These are phyloP conservation scores for Ascochyta viciae-villosae DNA, from an alignment of 2,329 filamentous ascomycete genomes.

Conservation along the genomic window DNA sequence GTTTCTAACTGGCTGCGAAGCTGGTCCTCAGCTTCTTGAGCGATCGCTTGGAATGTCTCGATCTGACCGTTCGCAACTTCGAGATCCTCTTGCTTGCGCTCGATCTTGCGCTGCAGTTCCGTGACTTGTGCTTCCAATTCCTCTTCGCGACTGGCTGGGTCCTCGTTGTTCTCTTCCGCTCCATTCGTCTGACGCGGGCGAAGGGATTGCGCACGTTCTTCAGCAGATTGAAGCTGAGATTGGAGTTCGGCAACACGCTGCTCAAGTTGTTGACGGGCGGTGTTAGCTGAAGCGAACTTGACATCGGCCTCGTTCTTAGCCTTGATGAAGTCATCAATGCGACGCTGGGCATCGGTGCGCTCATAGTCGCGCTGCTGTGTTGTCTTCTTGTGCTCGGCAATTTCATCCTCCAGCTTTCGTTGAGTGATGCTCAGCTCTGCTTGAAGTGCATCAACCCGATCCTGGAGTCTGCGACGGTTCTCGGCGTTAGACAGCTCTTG, in stretches of 20 bases:
- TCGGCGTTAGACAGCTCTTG: constrained; percentile 86
- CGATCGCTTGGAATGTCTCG: constrained; percentile 88
- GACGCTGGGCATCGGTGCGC: constrained; percentile 83
- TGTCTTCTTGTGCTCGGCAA: constrained; percentile 83
- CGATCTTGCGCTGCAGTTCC: constrained; percentile 85
- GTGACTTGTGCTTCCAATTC: constrained; percentile 84
- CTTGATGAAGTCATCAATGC: constrained; percentile 88
- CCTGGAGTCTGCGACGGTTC: constrained; percentile 78
- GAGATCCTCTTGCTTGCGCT: constrained; percentile 79
- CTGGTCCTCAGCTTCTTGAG: constrained; percentile 86
- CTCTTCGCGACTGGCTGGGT: constrained; percentile 71
- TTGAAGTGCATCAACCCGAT: constrained; percentile 79
- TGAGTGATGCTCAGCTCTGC: constrained; percentile 79
- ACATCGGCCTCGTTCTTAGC: constrained; percentile 83
- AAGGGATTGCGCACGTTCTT: constrained; percentile 83
- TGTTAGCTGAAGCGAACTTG: constrained; percentile 85
- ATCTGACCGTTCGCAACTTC: constrained; percentile 81
- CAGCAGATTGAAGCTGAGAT: constrained; percentile 85
- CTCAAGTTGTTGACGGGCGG: constrained; percentile 87
- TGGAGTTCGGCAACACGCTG: constrained; percentile 86
- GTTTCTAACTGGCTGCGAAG: constrained; percentile 79
- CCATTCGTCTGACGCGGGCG: constrained; percentile 72
- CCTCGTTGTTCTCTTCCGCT: constrained; percentile 57
- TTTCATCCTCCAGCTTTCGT: constrained; percentile 81
- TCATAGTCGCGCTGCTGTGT: constrained; percentile 89